These are phyloP conservation scores for Nemania sp. DNA, from an alignment of 2,329 filamentous ascomycete species.

Conservation along the genomic window DNA sequence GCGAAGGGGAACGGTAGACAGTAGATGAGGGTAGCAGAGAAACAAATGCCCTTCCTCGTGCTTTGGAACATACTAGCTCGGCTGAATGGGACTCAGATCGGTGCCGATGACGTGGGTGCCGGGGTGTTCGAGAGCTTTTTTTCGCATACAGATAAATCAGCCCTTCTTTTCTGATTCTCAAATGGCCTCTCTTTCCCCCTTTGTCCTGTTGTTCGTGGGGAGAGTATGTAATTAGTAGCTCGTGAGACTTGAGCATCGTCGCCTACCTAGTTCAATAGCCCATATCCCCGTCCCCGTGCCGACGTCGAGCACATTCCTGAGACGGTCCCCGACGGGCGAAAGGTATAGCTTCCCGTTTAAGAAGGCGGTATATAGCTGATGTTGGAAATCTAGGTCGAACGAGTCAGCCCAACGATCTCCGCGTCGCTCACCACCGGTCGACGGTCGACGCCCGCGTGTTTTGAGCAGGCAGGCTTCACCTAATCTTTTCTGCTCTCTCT, in stretches of 20 bases:
- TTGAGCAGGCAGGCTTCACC: constrained; percentile 15
- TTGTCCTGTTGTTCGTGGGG: no score
- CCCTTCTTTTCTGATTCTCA: background rate
- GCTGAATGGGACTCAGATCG: constrained; percentile 35
- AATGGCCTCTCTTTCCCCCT: no score
- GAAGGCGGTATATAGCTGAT: constrained; percentile 32
- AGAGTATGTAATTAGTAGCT: no score
- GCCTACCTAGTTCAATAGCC: constrained; percentile 32
- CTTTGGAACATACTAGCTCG: constrained; percentile 26
- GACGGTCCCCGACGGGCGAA: constrained; percentile 27
- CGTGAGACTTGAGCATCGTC: background rate
- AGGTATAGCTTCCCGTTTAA: constrained; percentile 32
- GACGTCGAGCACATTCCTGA: constrained; percentile 27
- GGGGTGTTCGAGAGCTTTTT: constrained; percentile 31
- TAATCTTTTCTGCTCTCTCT: constrained; percentile 34
- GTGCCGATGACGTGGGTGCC: constrained; percentile 28
- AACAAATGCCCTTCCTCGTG: background rate
- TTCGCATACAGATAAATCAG: background rate
- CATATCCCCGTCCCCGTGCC: constrained; percentile 34
- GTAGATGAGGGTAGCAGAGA: background rate
- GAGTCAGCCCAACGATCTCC: background rate
- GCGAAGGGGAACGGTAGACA: background rate
- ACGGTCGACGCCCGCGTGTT: background rate
- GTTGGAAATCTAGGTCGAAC: constrained; percentile 32
- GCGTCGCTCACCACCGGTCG: no score